Evolutionary conservation across 2,329 filamentous ascomycete species (phyloP), one percentile per base, ranked within the genome.

Genomic region (Monilinia fructigena): DNA sequence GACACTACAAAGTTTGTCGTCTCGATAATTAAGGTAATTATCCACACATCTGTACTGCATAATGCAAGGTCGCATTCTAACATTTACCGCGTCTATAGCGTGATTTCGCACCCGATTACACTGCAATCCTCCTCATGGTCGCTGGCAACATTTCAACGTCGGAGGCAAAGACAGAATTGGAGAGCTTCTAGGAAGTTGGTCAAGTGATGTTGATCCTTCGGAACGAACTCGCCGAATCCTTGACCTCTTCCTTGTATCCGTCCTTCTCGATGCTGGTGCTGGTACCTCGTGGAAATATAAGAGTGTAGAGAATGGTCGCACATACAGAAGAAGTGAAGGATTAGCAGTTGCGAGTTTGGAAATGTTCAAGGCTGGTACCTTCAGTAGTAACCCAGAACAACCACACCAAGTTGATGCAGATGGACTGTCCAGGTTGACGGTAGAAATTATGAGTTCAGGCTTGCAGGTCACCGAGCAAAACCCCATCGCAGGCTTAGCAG

Each of bases 241-340:
- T 68, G 91, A 93, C 72, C 83, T 94, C 47, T 93, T 93, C 79
- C 80, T 93, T 76, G 81, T 95, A 69, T 94, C 91, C 60, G 91
- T 95, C 10, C 81, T 96, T 60, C 83, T 96, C 11, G 91, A 96
- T 75, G 92, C 95, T 5, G 95, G 95, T 52, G 93, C 95, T 2
- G 95, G 95, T 52, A 94, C 88, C 3, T 85, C 87, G 71, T 99
- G 95, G 95, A 89, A 88, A 72, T 99, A 97, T 80, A 95, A 91
- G 81, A 96, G 92, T 76, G 89, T 89, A 70, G 93, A 96, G 75
- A 96, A 93, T 70, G 92, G 91, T 66, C 89, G 88, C 69, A 78
- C 90, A 52, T 98, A 94, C 78, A 84, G 87, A 63, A 87, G 95
- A 61, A 97, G 93, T 68, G 95, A 97, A 77, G 93, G 93, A 11